Evolutionary conservation across 1,284 basidiomycete genomes (phyloP), one percentile per base, ranked within the genome.

Genomic region (Dichomitus squalens): DNA sequence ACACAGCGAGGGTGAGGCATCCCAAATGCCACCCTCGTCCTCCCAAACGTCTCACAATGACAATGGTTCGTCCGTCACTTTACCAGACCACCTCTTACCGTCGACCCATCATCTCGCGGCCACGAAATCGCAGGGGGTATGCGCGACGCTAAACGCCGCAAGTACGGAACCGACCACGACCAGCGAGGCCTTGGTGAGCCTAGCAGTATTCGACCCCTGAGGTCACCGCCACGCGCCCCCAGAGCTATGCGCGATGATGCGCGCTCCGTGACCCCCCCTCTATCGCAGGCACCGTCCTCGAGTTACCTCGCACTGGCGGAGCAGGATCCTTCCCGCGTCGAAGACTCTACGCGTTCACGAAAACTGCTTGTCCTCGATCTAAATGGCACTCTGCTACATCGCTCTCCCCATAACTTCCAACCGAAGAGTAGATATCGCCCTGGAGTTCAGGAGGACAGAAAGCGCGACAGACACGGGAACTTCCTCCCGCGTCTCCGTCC

Each of bases 331-430:
- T 43, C 57, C 14, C 55, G 61, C 0, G 58, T 82, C 31, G 39
- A 64, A 0, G 70, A 76, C 25, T 72, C 79, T 2, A 40, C 73
- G 0, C 59, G 64, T 1, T 68, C 73, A 2, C 80, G 85, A 18
- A 92, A 92, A 70, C 82, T 94, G 0, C 78, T 95, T 49, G 79
- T 95, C 3, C 81, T 95, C 7, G 93, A 95, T 69, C 77, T 95
- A 44, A 95, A 95, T 66, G 92, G 92, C 4, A 88, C 90, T 0
- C 83, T 95, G 8, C 79, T 94, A n/a, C 77, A 85, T 36, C 85
- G 92, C 12, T 79, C 83, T 46, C 75, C 75, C 4, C 76, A 78
- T 55, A 34, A 36, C 2, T 61, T 59, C 20, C 67, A 66, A 6
- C 60, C 66, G 2, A 67, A 59, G 58, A 16, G 29, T n/a, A 58